Evolutionary conservation across 176 grass and related monocot genomes (phyloP).

Genomic region (Triticum urartu): DNA sequence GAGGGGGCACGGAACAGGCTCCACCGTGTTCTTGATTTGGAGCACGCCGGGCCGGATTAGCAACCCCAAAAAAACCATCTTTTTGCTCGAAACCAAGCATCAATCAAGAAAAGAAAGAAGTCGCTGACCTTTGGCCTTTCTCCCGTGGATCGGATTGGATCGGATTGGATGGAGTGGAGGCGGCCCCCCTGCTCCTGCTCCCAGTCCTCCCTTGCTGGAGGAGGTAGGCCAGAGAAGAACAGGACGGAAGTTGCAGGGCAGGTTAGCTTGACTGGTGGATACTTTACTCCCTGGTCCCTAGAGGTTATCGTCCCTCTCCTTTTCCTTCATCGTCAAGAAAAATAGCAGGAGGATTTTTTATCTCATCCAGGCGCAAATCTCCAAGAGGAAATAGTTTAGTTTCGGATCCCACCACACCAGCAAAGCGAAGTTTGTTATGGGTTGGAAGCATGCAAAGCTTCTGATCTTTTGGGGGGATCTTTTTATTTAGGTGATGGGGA

Average conservation of each 20-base stretch:
- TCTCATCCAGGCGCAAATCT: slow-evolving; percentile 22
- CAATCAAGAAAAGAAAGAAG: background rate
- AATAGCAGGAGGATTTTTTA: slow-evolving; percentile 10
- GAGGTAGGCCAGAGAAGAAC: slow-evolving; percentile 10
- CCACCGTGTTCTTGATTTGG: slow-evolving; percentile 26
- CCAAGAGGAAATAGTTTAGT: background rate
- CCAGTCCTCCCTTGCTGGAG: slow-evolving; percentile 15
- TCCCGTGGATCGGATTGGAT: background rate
- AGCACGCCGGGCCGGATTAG: background rate
- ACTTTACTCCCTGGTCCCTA: slow-evolving; percentile 19
- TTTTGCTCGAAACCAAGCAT: slow-evolving; percentile 12
- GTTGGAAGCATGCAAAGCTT: slow-evolving; percentile 27
- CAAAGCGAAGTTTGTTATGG: slow-evolving; percentile 23
- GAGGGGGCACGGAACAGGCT: background rate
- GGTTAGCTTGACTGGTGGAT: slow-evolving; percentile 20
- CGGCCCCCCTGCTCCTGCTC: background rate
- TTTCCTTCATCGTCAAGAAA: background rate
- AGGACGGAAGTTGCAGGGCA: background rate
- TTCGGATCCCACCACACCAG: slow-evolving; percentile 20
- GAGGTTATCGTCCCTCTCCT: slow-evolving; percentile 11
- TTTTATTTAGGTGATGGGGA: background rate
- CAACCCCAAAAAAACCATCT: background rate
- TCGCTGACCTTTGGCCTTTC: slow-evolving; percentile 28
- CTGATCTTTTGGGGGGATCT: background rate
- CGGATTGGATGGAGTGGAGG: slow-evolving; percentile 12